Conservation (phyloP, 257 asterid species). For the Plectranthus barbatus region DNA sequence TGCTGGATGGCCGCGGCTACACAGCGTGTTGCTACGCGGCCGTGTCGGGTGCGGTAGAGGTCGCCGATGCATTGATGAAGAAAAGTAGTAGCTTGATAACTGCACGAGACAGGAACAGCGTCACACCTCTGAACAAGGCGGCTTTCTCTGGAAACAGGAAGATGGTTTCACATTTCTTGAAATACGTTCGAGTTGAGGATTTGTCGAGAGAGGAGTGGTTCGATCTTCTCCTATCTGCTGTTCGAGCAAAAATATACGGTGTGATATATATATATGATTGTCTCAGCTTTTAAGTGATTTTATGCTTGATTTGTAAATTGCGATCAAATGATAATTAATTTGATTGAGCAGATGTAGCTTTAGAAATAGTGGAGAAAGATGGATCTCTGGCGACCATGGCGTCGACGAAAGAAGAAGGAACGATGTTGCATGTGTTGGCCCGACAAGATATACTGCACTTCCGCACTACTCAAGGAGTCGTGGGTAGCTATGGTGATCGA, state of each 20-base stretch:
- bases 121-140: conserved; percentile 4
- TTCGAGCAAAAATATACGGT: too few species aligned
- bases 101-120: not conserved
- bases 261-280: too few species aligned
- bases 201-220: not conserved
- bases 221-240: not conserved
- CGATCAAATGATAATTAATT: not conserved
- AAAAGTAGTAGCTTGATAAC: not conserved
- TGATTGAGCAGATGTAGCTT: not conserved
- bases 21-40: conserved; percentile 18
- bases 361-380: not conserved
- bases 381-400: not conserved
- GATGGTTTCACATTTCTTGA: conserved; percentile 13
- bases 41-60: conserved; percentile 3
- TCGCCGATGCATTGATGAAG: conserved; percentile 1
- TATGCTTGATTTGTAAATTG: too few species aligned
- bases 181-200: not conserved
- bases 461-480: too few species aligned
- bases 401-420: not conserved
- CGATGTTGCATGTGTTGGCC: not conserved
- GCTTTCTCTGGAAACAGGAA: not conserved
- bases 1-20: not conserved
- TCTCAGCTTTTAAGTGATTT: too few species aligned
- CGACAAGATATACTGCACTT: not conserved
- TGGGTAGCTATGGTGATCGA: too few species aligned